These are phyloP conservation scores for Phialocephala sp. DNA, from an alignment of 2,329 filamentous ascomycete species.

Conservation along the genomic window DNA sequence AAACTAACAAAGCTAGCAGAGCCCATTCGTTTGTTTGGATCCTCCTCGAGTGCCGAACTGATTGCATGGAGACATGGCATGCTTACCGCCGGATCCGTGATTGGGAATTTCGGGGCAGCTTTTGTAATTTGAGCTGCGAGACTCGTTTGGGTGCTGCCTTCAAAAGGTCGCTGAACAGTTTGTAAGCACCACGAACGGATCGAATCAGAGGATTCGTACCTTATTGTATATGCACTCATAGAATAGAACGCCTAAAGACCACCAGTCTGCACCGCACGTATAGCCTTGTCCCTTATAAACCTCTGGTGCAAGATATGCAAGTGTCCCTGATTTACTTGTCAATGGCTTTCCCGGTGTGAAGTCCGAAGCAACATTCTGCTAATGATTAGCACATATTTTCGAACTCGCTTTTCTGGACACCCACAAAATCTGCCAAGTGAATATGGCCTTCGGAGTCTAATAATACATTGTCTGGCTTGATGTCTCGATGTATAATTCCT, in stretches of 20 bases:
- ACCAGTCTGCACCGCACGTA: constrained; percentile 92
- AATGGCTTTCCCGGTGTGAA: constrained; percentile 81
- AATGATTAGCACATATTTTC: constrained; percentile 44
- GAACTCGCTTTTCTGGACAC: constrained; percentile 43
- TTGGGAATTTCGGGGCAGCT: constrained; percentile 84
- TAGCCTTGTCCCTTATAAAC: constrained; percentile 93
- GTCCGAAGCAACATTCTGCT: constrained; percentile 93
- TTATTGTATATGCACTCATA: constrained; percentile 99
- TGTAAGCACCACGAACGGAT: constrained; percentile 15
- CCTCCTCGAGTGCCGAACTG: constrained; percentile 78
- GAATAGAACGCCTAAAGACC: constrained; percentile 97
- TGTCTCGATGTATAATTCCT: constrained; percentile 87
- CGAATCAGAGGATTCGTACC: constrained; percentile 53
- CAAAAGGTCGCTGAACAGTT: constrained; percentile 77
- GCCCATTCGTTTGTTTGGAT: constrained; percentile 84
- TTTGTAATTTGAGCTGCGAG: constrained; percentile 82
- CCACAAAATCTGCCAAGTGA: constrained; percentile 95
- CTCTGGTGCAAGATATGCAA: constrained; percentile 95
- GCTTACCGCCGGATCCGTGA: constrained; percentile 89
- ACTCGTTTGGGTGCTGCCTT: constrained; percentile 83
- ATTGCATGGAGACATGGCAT: constrained; percentile 90
- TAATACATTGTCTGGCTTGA: constrained; percentile 91
- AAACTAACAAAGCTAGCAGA: constrained; percentile 82
- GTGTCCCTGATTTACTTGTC: constrained; percentile 94
- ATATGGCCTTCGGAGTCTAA: constrained; percentile 91